Percentiles rank a stretch among this genome's conserved stretches.
Conservation (phyloP, 2,329 filamentous ascomycete species). For the Curvularia sp. region DNA sequence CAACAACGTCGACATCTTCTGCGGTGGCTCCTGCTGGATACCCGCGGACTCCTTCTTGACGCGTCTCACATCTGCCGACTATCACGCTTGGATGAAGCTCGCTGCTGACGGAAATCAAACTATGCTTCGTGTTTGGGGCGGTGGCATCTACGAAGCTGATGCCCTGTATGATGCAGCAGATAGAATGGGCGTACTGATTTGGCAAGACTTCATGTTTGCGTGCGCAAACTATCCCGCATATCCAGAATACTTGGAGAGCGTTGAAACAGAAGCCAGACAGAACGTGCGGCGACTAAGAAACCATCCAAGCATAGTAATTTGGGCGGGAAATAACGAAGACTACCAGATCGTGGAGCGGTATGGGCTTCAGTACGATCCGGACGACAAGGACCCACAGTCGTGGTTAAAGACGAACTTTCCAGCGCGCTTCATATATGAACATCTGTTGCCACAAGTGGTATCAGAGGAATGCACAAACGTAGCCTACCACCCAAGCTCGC, state of each 20-base stretch:
- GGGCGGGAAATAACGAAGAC: slow-evolving; percentile 93
- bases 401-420: slow-evolving; percentile 91
- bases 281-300: slow-evolving; percentile 76
- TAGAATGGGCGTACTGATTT: slow-evolving; percentile 77
- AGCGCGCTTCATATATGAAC: slow-evolving; percentile 89
- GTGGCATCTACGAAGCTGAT: slow-evolving; percentile 79
- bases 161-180: slow-evolving; percentile 78
- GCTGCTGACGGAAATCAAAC: slow-evolving; percentile 78
- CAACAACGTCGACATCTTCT: slow-evolving; percentile 78
- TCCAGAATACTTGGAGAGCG: slow-evolving; percentile 61
- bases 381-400: slow-evolving; percentile 77
- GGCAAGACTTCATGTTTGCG: slow-evolving; percentile 87
- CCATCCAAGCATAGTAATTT: slow-evolving; percentile 86
- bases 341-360: slow-evolving; percentile 82
- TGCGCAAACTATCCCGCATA: slow-evolving; percentile 68
- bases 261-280: slow-evolving; percentile 63
- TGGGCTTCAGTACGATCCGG: slow-evolving; percentile 75
- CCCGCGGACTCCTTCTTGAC: slow-evolving; percentile 81
- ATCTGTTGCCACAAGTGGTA: slow-evolving; percentile 75
- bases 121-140: slow-evolving; percentile 83
- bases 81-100: slow-evolving; percentile 76
- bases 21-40: slow-evolving; percentile 85
- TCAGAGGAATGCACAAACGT: slow-evolving; percentile 68
- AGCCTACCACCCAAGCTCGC: slow-evolving; percentile 81
- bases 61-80: slow-evolving; percentile 68